Conservation (phyloP, 371 early-diverging fungal genomes). For the Rhizopus microsporus region DNA sequence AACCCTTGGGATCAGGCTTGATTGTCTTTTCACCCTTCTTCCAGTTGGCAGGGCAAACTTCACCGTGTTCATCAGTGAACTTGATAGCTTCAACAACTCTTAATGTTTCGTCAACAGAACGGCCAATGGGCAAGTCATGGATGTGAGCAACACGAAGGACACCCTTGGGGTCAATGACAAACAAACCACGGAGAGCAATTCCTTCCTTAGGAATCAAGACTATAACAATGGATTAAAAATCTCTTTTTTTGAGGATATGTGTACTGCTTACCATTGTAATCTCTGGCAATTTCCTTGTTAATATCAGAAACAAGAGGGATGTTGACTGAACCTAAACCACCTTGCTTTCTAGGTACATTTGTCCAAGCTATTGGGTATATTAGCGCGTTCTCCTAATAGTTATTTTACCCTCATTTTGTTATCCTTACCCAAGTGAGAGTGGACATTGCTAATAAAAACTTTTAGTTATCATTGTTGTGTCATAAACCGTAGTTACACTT, state of each 20-base stretch:
- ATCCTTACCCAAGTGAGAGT: slow-evolving; percentile 50
- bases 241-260: slow-evolving; percentile 6
- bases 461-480: background rate
- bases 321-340: slow-evolving; percentile 93
- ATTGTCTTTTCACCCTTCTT: slow-evolving; percentile 73
- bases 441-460: slow-evolving; percentile 32
- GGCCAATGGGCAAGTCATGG: slow-evolving; percentile 89
- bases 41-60: slow-evolving; percentile 76
- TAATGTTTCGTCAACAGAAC: slow-evolving; percentile 93
- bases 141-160: slow-evolving; percentile 64
- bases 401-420: background rate
- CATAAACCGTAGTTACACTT: slow-evolving; percentile 25
- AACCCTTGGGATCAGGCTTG: slow-evolving; percentile 71
- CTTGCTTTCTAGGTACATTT: slow-evolving; percentile 61
- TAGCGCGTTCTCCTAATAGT: slow-evolving; percentile 8
- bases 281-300: slow-evolving; percentile 80
- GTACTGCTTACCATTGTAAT: slow-evolving; percentile 79
- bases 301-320: slow-evolving; percentile 79
- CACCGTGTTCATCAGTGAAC: slow-evolving; percentile 90
- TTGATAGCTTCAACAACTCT: slow-evolving; percentile 96
- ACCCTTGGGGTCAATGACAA: slow-evolving; percentile 93
- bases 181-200: slow-evolving; percentile 72
- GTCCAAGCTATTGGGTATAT: slow-evolving; percentile 56
- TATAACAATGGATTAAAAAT: slow-evolving; percentile 5
- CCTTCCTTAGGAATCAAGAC: slow-evolving; percentile 74